Evolutionary conservation across 2,329 filamentous ascomycete species (phyloP), one percentile per base, ranked within the genome.

Genomic region (Phoma sp.): DNA sequence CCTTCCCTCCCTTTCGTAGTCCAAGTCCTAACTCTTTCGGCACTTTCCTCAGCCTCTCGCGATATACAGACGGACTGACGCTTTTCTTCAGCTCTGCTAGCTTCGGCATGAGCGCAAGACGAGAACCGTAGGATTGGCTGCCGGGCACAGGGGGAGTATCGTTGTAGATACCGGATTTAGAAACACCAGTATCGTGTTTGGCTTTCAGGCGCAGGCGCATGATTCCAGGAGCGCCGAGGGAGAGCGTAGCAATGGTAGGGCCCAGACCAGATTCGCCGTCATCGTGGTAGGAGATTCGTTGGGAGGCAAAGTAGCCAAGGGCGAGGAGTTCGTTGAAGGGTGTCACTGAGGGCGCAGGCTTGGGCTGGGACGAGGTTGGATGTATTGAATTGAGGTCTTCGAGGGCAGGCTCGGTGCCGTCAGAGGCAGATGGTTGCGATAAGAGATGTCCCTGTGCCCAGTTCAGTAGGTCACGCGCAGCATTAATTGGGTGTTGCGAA

Each of bases 231-330:
- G 79, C 81, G 1, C 86, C 86, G 0, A 89, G 75, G 1, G 84
- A 86, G 0, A 6, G 72, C 0, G 86, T 86, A 0, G 85, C 84
- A 6, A 89, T 84, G 0, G 82, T 85, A 0, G 85, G 83, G 0
- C 86, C 86, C 0, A 89, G 75, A 3, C 84, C 83, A 8, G 72
- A 74, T 64, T 89, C 87, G 4, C 87, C 87, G 59, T 89, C 87
- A 52, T 89, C 86, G 54, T 89, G 86, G 60, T 82, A 87, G 25
- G 75, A 79, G 47, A 89, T 88, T 25, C 78, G 78, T 43, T 85
- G 82, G 0, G 78, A 72, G 61, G 87, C 79, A 62, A 88, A 83
- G 65, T 89, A 90, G 0, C 82, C 85, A 0, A 89, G 75, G 2
- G 82, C 80, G 1, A 89, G 79, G 5, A 86, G 72, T 65, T 89